Conservation (phyloP, 345 rosid species). For the Brassica rapa region DNA sequence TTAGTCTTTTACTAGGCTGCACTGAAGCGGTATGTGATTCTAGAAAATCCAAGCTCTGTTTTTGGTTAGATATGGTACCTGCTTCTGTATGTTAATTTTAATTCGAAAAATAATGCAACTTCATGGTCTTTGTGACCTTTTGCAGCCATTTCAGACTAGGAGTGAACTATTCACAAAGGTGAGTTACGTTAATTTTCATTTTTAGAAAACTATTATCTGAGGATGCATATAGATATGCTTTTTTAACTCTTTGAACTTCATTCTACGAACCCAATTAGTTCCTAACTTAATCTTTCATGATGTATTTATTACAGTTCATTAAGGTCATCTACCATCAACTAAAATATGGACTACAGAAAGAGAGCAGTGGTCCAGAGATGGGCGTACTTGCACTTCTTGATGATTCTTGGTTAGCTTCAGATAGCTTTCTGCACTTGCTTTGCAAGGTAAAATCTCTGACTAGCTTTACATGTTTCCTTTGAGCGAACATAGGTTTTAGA, state of each 20-base stretch:
- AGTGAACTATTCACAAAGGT: conserved; percentile 82
- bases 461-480: background rate
- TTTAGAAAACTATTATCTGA: background rate
- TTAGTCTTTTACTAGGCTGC: conserved; percentile 83
- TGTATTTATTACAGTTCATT: conserved; percentile 61
- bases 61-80: background rate
- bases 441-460: conserved; percentile 57
- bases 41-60: background rate
- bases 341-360: conserved; percentile 81
- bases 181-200: conserved; percentile 10
- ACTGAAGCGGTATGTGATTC: conserved; percentile 74
- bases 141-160: conserved; percentile 90
- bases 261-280: background rate
- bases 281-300: background rate
- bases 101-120: background rate
- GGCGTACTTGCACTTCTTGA: conserved; percentile 65
- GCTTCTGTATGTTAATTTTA: background rate
- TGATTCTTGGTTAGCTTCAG: conserved; percentile 79
- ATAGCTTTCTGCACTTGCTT: conserved; percentile 78
- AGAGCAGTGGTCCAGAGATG: conserved; percentile 46
- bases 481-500: background rate
- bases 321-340: conserved; percentile 83
- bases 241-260: too few relatives aligned
- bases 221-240: background rate
- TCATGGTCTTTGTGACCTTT: conserved; percentile 20